These are phyloP conservation scores for Rhizopus delemar DNA, from an alignment of 371 early-diverging fungal species.

Conservation along the genomic window DNA sequence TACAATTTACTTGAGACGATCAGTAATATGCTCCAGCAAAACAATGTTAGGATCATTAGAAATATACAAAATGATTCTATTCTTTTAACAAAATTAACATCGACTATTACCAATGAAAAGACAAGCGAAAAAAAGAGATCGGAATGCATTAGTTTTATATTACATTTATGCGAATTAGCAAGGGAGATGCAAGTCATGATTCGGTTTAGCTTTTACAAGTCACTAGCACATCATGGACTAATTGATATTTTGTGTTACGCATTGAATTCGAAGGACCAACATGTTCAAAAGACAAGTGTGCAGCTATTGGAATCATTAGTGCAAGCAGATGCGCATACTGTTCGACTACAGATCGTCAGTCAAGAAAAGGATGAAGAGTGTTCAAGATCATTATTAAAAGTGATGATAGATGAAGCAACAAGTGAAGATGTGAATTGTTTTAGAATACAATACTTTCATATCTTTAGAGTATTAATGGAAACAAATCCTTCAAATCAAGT, in stretches of 20 bases:
- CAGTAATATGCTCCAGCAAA: constrained; percentile 73
- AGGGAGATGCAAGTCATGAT: constrained; percentile 65
- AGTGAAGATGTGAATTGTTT: constrained; percentile 62
- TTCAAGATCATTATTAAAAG: constrained; percentile 10
- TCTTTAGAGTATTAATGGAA: constrained; percentile 74
- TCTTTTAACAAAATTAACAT: constrained; percentile 67
- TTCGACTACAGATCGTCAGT: not conserved
- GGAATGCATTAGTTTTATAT: constrained; percentile 55
- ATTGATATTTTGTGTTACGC: constrained; percentile 72
- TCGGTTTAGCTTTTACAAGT: constrained; percentile 52
- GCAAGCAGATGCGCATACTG: constrained; percentile 16
- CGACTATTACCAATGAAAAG: not conserved
- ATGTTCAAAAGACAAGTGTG: constrained; percentile 48
- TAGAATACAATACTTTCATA: constrained; percentile 72
- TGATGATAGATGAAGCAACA: constrained; percentile 65
- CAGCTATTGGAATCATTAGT: constrained; percentile 30
- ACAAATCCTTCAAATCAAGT: constrained; percentile 42
- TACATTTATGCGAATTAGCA: constrained; percentile 72
- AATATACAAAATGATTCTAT: constrained; percentile 67
- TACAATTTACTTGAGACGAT: constrained; percentile 28
- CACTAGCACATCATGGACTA: constrained; percentile 74
- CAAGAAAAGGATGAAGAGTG: not conserved
- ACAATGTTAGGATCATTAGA: constrained; percentile 78
- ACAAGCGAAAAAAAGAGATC: not conserved
- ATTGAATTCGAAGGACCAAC: constrained; percentile 33